phyloP scores from a whole-genome alignment of 768 basidiomycete genomes.

The Exsudoporus frostii region DNA sequence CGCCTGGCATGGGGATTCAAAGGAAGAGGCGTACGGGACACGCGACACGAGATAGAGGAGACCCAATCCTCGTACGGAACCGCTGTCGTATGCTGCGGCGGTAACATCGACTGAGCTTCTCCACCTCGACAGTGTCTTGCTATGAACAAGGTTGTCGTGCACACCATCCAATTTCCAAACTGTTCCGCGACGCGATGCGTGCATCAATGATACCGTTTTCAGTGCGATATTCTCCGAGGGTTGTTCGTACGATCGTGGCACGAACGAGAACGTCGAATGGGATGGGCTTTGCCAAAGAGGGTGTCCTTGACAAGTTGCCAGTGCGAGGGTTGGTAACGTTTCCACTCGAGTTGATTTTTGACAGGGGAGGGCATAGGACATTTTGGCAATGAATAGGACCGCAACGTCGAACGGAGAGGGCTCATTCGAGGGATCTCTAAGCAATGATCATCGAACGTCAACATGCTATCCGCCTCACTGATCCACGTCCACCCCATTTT shows the following conservation, averaged over 20 bases:
- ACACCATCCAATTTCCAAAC: neutral
- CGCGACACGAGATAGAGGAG: constrained; percentile 34
- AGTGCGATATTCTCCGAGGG: constrained; percentile 67
- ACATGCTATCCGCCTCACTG: too few species aligned
- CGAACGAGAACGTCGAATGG: constrained; percentile 92
- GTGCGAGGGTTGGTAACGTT: constrained; percentile 93
- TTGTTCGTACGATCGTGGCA: constrained; percentile 53
- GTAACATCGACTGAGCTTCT: constrained; percentile 88
- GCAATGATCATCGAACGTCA: too few species aligned
- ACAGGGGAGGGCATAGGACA: too few species aligned
- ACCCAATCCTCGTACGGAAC: constrained; percentile 95
- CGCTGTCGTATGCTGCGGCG: constrained; percentile 76
- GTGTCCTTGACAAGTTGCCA: constrained; percentile 38
- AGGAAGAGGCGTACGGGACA: constrained; percentile 7
- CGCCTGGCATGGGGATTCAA: neutral
- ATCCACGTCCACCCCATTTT: too few species aligned
- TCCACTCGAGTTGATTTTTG: constrained; percentile 66
- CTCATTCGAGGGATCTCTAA: too few species aligned
- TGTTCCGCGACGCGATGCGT: neutral
- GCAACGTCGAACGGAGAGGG: too few species aligned
- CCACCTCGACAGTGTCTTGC: constrained; percentile 89
- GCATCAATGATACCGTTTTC: constrained; percentile 74
- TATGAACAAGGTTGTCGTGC: constrained; percentile 6
- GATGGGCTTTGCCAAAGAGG: constrained; percentile 42
- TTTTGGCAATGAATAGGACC: too few species aligned